Evolutionary conservation across 768 basidiomycete genomes (phyloP).

Genomic region (Guyanaporus albipodus): DNA sequence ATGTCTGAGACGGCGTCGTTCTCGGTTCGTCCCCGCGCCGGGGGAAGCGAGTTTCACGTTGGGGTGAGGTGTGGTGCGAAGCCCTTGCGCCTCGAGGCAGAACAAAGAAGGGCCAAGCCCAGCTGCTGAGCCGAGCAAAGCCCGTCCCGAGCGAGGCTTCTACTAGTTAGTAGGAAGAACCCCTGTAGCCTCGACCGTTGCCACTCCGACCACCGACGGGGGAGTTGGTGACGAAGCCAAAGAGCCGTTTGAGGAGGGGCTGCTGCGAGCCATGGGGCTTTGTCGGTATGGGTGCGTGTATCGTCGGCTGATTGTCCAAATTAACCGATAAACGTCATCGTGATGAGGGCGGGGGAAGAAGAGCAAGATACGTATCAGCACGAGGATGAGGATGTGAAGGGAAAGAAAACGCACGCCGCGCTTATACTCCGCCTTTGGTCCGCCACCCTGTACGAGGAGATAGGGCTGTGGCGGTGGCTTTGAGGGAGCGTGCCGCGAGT

Average conservation of each 20-base stretch:
- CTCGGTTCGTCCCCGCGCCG: background rate
- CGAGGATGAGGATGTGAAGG: conserved; percentile 9
- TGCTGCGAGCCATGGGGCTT: conserved; percentile 25
- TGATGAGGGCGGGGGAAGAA: background rate
- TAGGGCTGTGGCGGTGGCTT: conserved; percentile 26
- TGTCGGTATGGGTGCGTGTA: conserved; percentile 29
- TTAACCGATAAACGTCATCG: conserved; percentile 7
- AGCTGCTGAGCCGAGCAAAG: background rate
- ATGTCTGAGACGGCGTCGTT: conserved; percentile 6
- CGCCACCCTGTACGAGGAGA: conserved; percentile 23
- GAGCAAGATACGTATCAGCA: conserved; percentile 15
- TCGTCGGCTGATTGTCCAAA: conserved; percentile 11
- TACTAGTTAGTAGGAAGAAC: conserved; percentile 28
- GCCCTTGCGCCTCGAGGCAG: too few species aligned
- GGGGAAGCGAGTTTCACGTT: background rate
- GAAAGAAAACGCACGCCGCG: conserved; percentile 25
- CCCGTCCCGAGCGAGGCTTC: background rate
- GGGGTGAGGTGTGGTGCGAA: background rate
- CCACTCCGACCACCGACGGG: conserved; percentile 23
- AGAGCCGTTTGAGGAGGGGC: conserved; percentile 29
- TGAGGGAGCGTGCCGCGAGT: conserved; percentile 21
- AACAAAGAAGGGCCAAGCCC: conserved; percentile 2
- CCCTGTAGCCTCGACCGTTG: conserved; percentile 23
- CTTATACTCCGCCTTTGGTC: conserved; percentile 31
- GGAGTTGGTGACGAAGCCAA: conserved; percentile 26